Evolutionary conservation across 2,329 filamentous ascomycete species (phyloP).

Genomic region (Albophoma yamanashiensis): DNA sequence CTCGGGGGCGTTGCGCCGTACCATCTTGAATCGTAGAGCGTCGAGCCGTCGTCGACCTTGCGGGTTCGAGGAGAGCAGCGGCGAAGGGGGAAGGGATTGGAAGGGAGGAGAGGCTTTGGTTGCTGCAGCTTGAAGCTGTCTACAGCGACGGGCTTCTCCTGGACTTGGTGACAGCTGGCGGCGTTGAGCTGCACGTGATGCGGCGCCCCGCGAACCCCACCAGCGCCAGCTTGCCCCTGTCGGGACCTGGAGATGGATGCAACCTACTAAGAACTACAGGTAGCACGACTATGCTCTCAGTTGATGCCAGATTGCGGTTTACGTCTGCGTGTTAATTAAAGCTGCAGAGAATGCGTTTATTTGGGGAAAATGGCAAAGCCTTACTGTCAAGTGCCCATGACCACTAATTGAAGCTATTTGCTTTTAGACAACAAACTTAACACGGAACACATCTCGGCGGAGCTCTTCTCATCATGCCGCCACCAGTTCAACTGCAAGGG

Average conservation of each 20-base stretch:
- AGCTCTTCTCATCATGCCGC: too few species aligned
- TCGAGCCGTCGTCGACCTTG: not conserved
- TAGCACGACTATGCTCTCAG: too few species aligned
- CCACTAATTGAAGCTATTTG: too few species aligned
- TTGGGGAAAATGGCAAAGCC: too few species aligned
- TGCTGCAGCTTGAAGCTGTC: not conserved
- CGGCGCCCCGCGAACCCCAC: not conserved
- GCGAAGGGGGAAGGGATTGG: not conserved
- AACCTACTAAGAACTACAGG: too few species aligned
- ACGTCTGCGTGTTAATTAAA: too few species aligned
- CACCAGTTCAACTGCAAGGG: not conserved
- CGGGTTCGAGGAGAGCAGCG: not conserved
- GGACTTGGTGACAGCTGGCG: conserved; percentile 6
- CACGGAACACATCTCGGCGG: too few species aligned
- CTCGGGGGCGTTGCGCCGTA: conserved; percentile 1
- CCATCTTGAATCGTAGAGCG: conserved; percentile 4
- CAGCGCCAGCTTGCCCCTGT: not conserved
- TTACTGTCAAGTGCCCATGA: too few species aligned
- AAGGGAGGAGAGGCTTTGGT: not conserved
- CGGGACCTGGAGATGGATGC: not conserved
- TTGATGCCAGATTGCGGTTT: too few species aligned
- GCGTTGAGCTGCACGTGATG: conserved; percentile 4
- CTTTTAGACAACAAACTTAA: too few species aligned
- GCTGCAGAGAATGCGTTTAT: too few species aligned
- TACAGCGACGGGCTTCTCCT: not conserved